Evolutionary conservation across 2,329 filamentous ascomycete species (phyloP), one percentile per base, ranked within the genome.

Genomic region (Aspergillus bombycis): DNA sequence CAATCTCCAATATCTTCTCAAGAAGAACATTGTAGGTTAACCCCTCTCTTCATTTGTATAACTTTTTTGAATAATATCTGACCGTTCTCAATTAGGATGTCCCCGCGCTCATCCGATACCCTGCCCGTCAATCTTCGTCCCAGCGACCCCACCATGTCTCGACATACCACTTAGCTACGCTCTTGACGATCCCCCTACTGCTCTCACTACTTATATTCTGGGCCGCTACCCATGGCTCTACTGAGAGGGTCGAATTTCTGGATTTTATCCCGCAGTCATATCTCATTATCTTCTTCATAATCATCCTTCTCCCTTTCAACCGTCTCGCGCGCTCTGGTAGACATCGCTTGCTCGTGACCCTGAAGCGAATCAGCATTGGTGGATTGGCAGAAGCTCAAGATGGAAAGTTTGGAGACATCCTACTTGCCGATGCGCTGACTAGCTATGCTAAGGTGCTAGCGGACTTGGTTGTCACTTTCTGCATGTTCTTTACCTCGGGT

Each of bases 401-500:
- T 77, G 93, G 94, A 60, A 97, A 96, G 75, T 98, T 98, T 72
- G 94, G 93, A 61, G 95, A 99, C 75, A 91, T 98, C 58, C 81
- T 99, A 63, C 87, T 99, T 21, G 94, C 95, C 38, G 95, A 99
- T 84, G 94, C 93, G 61, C 81, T 98, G 70, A 99, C 95, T 48
- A 96, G 92, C 72, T 99, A 98, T 77, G 90, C 94, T 65, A 97
- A 96, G 78, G 91, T 97, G 34, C 84, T 96, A 32, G 94, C 90
- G 28, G 95, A 99, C 77, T 81, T 97, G 14, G 97, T 93, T 76
- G 91, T 98, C 61, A 89, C 89, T 55, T 79, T 93, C 32, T 98
- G 93, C 86, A 97, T 97, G 94, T 94, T 96, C 78, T 87, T 96
- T 73, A 86, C 86, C 1, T 80, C 85, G 4, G 86, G 86, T 4